Evolutionary conservation across 2,329 filamentous ascomycete species (phyloP).

Genomic region (Stemphylium lycopersici): DNA sequence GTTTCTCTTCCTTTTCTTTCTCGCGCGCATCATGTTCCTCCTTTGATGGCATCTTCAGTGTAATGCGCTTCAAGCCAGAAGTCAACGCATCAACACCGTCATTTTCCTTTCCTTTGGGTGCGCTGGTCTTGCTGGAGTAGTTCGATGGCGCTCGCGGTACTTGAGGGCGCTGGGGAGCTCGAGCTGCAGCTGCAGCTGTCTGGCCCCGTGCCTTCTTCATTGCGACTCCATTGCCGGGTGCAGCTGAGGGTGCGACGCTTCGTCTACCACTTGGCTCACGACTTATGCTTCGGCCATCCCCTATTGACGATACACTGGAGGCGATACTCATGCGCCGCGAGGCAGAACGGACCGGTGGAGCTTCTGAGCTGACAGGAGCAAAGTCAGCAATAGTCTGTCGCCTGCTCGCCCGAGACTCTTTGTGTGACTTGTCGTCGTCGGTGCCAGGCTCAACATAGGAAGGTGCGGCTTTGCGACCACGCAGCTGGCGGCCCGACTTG

Average conservation of each 20-base stretch:
- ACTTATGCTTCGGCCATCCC: conserved; percentile 38
- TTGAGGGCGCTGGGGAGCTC: conserved; percentile 45
- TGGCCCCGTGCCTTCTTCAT: conserved; percentile 65
- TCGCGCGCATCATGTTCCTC: conserved; percentile 64
- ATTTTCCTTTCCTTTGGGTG: conserved; percentile 35
- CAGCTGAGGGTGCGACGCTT: conserved; percentile 29
- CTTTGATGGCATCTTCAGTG: conserved; percentile 62
- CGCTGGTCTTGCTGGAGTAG: conserved; percentile 33
- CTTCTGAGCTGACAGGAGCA: conserved; percentile 31
- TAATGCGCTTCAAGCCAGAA: conserved; percentile 62
- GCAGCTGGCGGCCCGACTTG: conserved; percentile 66
- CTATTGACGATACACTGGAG: conserved; percentile 51
- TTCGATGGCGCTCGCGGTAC: conserved; percentile 51
- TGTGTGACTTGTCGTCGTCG: conserved; percentile 40
- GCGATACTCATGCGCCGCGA: conserved; percentile 54
- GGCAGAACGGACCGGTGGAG: conserved; percentile 26
- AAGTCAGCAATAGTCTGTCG: conserved; percentile 52
- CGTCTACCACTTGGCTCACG: conserved; percentile 47
- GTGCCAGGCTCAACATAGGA: conserved; percentile 61
- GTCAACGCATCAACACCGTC: conserved; percentile 57
- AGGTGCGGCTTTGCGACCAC: conserved; percentile 67
- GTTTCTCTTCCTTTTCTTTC: conserved; percentile 52
- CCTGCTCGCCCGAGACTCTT: conserved; percentile 38
- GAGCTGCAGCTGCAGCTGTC: conserved; percentile 44
- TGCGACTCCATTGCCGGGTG: conserved; percentile 50